A percentile compares a stretch with the other conserved stretches of the same genome.
phyloP scores from a whole-genome alignment of 805 yeast species.

The Wickerhamomyces pijperi region DNA sequence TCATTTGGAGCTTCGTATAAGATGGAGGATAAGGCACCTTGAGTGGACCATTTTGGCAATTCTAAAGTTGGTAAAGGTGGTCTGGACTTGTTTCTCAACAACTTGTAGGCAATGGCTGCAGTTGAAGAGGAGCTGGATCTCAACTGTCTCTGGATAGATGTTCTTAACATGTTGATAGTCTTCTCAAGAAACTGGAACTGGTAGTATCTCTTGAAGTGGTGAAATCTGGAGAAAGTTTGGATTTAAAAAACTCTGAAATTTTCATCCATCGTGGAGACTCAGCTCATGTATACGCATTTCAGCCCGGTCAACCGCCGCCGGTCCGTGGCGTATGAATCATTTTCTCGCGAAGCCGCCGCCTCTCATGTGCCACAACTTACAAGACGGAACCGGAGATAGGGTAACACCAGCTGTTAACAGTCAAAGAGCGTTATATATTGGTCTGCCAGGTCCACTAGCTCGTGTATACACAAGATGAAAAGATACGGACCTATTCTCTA shows the following conservation, averaged over 20 bases:
- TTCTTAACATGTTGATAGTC: not conserved
- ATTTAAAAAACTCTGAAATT: not conserved
- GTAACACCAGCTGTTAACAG: too few species aligned
- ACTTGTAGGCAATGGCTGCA: conserved; percentile 89
- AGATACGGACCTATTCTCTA: too few species aligned
- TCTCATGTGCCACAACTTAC: not conserved
- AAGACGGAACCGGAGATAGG: not conserved
- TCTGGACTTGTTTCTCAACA: conserved; percentile 69
- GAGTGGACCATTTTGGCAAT: conserved; percentile 92
- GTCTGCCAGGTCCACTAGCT: too few species aligned
- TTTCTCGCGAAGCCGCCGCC: too few species aligned
- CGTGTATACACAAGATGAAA: too few species aligned
- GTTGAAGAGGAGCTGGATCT: conserved; percentile 52
- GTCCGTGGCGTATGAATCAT: not conserved
- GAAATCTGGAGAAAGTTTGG: not conserved
- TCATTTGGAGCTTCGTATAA: conserved; percentile 76
- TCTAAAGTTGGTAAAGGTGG: conserved; percentile 91
- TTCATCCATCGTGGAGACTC: not conserved
- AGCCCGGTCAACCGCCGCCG: too few species aligned
- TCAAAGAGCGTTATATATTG: too few species aligned
- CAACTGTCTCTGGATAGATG: conserved; percentile 7
- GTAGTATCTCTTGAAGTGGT: not conserved
- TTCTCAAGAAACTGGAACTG: too few species aligned
- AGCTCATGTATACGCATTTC: too few species aligned
- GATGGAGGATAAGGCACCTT: conserved; percentile 91